Evolutionary conservation across 805 yeast genomes (phyloP).

Genomic region (Saccharomycopsis sp.): DNA sequence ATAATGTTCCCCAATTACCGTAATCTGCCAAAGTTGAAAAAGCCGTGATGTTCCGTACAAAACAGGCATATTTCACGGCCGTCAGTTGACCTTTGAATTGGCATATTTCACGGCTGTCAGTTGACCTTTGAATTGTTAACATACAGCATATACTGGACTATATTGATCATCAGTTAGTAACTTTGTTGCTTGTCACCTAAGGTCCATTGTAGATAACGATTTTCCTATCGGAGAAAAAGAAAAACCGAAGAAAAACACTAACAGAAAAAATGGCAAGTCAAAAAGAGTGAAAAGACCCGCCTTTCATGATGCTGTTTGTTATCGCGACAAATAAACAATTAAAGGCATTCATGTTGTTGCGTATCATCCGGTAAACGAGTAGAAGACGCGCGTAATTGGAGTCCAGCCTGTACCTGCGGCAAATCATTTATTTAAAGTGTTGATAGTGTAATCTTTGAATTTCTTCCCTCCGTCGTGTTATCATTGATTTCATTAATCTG

Average conservation of each 20-base stretch:
- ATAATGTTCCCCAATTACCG: no score
- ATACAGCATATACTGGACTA: slow-evolving; percentile 67
- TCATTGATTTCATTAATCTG: neutral
- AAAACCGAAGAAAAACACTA: neutral
- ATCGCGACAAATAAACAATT: no score
- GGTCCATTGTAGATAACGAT: neutral
- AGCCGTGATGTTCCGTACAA: no score
- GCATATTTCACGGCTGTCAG: neutral
- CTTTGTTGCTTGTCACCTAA: neutral
- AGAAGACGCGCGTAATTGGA: no score
- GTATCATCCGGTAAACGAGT: no score
- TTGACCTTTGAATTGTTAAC: slow-evolving; percentile 21
- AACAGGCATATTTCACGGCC: no score
- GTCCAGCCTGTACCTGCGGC: no score
- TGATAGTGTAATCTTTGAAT: slow-evolving; percentile 1
- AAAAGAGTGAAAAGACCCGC: neutral
- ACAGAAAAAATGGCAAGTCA: slow-evolving; percentile 3
- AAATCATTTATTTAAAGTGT: slow-evolving; percentile 1
- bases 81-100: no score
- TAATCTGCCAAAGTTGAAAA: no score
- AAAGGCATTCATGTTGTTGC: no score
- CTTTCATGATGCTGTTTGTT: neutral
- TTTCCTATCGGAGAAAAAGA: neutral
- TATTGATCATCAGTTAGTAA: neutral
- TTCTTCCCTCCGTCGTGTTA: neutral